These are phyloP conservation scores for Westerdykella ornata DNA, from an alignment of 2,329 filamentous ascomycete species.

Conservation along the genomic window DNA sequence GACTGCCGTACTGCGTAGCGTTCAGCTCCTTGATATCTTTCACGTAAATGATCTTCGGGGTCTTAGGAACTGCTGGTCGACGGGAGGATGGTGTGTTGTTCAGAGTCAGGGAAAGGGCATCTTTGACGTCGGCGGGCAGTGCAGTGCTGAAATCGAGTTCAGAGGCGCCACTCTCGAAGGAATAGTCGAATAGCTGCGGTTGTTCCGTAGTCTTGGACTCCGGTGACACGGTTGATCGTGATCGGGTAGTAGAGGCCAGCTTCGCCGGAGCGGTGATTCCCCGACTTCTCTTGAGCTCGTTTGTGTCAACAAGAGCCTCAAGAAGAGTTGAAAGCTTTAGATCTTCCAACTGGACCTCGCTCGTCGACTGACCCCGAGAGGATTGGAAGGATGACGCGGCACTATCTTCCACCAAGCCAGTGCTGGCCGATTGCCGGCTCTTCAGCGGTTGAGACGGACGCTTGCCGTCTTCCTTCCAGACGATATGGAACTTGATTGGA, in stretches of 20 bases:
- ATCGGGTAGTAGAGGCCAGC: neutral
- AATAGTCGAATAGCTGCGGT: constrained; percentile 29
- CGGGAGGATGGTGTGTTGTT: constrained; percentile 14
- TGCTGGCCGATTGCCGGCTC: constrained; percentile 6
- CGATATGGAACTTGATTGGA: neutral
- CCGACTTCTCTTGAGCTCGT: constrained; percentile 24
- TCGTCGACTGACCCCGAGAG: constrained; percentile 17
- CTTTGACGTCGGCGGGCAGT: constrained; percentile 14
- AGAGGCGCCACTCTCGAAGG: constrained; percentile 14
- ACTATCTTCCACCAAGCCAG: constrained; percentile 7
- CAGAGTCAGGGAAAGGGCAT: constrained; percentile 13
- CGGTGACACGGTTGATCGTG: neutral
- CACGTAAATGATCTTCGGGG: constrained; percentile 65
- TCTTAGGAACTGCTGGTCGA: constrained; percentile 17
- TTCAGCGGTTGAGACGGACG: constrained; percentile 13
- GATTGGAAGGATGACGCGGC: constrained; percentile 12
- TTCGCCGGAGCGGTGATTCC: neutral
- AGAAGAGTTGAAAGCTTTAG: constrained; percentile 31
- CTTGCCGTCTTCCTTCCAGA: constrained; percentile 7
- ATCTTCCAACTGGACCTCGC: constrained; percentile 33
- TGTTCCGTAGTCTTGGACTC: neutral
- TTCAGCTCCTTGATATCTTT: constrained; percentile 75
- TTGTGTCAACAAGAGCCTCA: constrained; percentile 29
- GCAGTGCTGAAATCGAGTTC: constrained; percentile 21
- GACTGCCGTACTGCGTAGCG: constrained; percentile 60